Base-by-base conservation (phyloP, 2,329 filamentous ascomycete species). In the Colletotrichum limetticola region DNA sequence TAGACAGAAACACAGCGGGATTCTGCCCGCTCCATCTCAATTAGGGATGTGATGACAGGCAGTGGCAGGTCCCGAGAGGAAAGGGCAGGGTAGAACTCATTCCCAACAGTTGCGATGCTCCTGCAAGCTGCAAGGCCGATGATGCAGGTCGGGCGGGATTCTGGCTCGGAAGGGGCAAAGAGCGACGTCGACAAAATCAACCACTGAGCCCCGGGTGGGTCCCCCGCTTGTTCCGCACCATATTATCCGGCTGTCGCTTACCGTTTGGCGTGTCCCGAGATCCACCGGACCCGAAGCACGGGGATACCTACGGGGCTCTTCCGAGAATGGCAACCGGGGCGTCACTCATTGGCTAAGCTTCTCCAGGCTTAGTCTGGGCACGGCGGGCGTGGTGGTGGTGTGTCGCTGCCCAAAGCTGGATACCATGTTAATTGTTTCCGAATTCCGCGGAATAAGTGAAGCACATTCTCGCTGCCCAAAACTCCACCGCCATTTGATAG, bases 261-360 rank as follows among this genome's bases (percentile, higher is more conserved):
- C 35, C 19, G 53, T 6, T 16, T 24, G 19, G 42, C 42, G 62
- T 35, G 32, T 14, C n/a, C 42, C 61, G 46, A 53, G 9, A 26
- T 53, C 19, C 22, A 24, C 46, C 56, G 65, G 55, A 22, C 26
- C 30, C 42, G 57, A n/a, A 5, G 8, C 19, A 59, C 22, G 22
- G 42, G 42, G 28, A 22, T 30, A 46, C 11, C 14, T 37, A 26
- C 53, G 32, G 60, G 11, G 30, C 46, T 56, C 32, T 70, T 56
- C 70, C 66, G 60, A 70, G 66, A 72, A 70, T 37, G 60, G 70
- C 14, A 65, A 65, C 56, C 59, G 56, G 55, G 32, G 24, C 49
- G 53, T 19, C 60, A 49, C 22, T 62, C 52, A 72, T 72, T 72
- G 70, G 70, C 49, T 65, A 37, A 19, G 12, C 59, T 49, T 14